Conservation (phyloP, 2,329 filamentous ascomycete genomes). For the Pochonia chlamydosporia region DNA sequence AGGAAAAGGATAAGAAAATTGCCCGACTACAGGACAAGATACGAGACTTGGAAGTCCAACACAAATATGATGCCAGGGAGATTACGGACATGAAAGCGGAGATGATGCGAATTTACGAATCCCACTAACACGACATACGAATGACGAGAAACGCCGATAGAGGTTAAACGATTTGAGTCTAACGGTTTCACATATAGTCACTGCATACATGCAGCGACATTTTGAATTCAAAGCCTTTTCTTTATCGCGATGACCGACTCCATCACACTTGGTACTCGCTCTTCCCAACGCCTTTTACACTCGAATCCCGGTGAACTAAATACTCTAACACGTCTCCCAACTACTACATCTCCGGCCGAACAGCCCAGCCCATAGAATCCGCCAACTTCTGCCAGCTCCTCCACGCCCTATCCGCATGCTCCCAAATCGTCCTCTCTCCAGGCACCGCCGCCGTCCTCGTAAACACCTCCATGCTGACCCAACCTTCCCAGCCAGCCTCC, state of each 20-base stretch:
- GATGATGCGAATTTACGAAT: slow-evolving; percentile 30
- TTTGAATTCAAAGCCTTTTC: too few species aligned
- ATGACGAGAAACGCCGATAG: neutral
- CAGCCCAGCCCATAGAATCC: slow-evolving; percentile 10
- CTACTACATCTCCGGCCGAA: too few species aligned
- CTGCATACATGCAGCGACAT: too few species aligned
- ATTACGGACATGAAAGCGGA: slow-evolving; percentile 31
- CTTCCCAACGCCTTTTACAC: too few species aligned
- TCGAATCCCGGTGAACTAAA: too few species aligned
- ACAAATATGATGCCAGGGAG: slow-evolving; percentile 23
- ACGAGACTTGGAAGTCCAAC: slow-evolving; percentile 32
- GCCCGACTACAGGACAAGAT: slow-evolving; percentile 30
- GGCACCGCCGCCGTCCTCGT: slow-evolving; percentile 5
- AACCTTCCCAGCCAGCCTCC: slow-evolving; percentile 6
- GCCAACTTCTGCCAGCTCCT: slow-evolving; percentile 12
- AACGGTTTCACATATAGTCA: too few species aligned
- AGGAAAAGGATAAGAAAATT: slow-evolving; percentile 50
- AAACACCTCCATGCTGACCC: slow-evolving; percentile 17
- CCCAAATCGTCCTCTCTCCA: slow-evolving; percentile 5
- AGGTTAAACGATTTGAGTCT: neutral
- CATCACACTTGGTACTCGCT: too few species aligned
- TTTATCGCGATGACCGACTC: too few species aligned
- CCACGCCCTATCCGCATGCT: slow-evolving; percentile 10
- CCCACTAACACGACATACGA: slow-evolving; percentile 14
- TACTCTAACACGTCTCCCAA: too few species aligned